A percentile compares a stretch with the other conserved stretches of the same genome.
Conservation (phyloP, 179 eudicot genomes). For the Carnegiea gigantea region DNA sequence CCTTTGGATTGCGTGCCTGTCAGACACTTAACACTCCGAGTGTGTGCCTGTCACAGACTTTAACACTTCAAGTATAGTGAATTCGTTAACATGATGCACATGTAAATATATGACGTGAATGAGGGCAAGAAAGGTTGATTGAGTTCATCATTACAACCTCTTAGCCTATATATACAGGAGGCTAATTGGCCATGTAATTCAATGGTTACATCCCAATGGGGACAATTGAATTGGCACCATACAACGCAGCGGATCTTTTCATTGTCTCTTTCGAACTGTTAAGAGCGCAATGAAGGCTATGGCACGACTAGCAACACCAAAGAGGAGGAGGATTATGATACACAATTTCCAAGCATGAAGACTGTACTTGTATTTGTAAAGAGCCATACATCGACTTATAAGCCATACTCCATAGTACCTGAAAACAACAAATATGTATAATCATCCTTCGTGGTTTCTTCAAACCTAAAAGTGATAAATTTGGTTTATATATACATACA, state of each 20-base stretch:
- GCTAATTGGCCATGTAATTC: neutral
- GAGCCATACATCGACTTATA: constrained; percentile 14
- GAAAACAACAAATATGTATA: neutral
- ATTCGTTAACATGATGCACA: too few relatives aligned
- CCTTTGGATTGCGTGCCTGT: too few relatives aligned
- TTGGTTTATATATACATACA: too few relatives aligned
- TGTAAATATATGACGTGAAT: too few relatives aligned
- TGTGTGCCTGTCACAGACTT: too few relatives aligned
- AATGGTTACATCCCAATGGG: too few relatives aligned
- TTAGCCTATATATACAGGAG: neutral
- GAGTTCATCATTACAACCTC: too few relatives aligned
- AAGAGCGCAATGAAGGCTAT: constrained; percentile 15
- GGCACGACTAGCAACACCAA: constrained; percentile 12
- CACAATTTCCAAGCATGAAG: constrained; percentile 15
- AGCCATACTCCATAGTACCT: constrained; percentile 22
- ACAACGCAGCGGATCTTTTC: neutral
- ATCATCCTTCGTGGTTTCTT: neutral
- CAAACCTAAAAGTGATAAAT: neutral
- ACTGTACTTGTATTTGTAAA: constrained; percentile 7
- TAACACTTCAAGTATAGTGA: too few relatives aligned
- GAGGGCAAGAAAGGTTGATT: neutral
- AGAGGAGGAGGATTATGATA: constrained; percentile 1
- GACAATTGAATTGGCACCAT: neutral
- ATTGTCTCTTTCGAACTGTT: neutral
- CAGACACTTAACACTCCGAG: too few relatives aligned